A percentile compares a stretch with the other conserved stretches of the same genome.
phyloP scores from a whole-genome alignment of 208 protist species.

The Acanthamoeba castellanii region DNA sequence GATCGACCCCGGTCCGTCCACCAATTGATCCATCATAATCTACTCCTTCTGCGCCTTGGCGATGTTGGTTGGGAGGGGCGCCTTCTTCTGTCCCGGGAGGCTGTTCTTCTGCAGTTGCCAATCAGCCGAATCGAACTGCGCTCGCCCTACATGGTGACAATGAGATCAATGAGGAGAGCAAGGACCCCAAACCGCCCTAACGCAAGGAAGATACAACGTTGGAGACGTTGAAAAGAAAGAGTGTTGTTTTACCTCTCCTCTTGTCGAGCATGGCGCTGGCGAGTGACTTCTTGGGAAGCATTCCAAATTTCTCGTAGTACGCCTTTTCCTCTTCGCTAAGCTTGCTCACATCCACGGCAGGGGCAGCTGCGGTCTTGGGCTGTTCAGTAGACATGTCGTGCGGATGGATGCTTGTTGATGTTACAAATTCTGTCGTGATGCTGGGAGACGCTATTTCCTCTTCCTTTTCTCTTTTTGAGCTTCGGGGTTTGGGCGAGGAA shows the following conservation, averaged over 20 bases:
- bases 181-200: neutral
- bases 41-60: neutral
- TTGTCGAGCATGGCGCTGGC: constrained; percentile 64
- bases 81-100: constrained; percentile 1
- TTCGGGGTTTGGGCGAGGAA: no score
- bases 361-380: neutral
- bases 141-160: neutral
- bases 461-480: no score
- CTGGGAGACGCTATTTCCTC: no score
- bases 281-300: constrained; percentile 61
- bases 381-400: no score
- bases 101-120: neutral
- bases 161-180: neutral
- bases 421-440: no score
- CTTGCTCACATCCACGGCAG: constrained; percentile 67
- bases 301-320: constrained; percentile 62
- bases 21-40: neutral
- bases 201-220: neutral
- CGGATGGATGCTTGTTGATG: no score
- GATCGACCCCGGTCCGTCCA: neutral
- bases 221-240: neutral
- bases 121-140: constrained; percentile 68
- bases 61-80: neutral
- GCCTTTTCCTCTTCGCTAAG: constrained; percentile 55
- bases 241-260: constrained; percentile 8